Evolutionary conservation across 2,329 filamentous ascomycete genomes (phyloP), one percentile per base, ranked within the genome.

Genomic region (Madurella fahalii): DNA sequence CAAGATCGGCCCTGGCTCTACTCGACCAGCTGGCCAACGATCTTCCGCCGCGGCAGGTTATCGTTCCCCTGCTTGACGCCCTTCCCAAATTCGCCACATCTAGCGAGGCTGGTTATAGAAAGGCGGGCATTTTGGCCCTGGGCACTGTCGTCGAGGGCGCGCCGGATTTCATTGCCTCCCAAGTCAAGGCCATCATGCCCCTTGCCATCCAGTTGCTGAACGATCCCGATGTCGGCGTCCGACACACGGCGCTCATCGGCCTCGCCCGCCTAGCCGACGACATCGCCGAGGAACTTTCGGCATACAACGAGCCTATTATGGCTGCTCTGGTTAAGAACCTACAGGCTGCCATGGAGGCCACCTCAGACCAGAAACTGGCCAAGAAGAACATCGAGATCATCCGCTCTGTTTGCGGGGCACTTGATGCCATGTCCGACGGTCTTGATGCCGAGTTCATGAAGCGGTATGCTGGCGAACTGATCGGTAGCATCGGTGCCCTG

Each of bases 71-170:
- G 2, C 84, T 99, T 32, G 88, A 95, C 63, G 85, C 89, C 50
- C 87, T 97, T 62, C 86, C 90, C 39, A 82, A 83, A 63, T 96
- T 94, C 68, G 90, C 93, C 63, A 81, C 81, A 63, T 86, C 84
- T 67, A 73, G 80, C 56, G 82, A 95, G 66, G 81, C 91, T 37
- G 85, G 90, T 64, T 87, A 88, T 74, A 86, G 93, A 57, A 89
- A 93, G 72, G 92, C 93, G 52, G 92, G 89, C 72, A 94, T 97
- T 68, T 80, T 97, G 59, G 87, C 93, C 47, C 82, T 99, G 5
- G 93, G 93, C 56, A 95, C 93, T 77, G 93, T 90, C 64, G 93
- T 96, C 50, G 94, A 97, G 77, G 94, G 94, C 64, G 93, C 94
- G 31, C 94, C 94, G 15, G 94, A 99, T 71, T 99, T 97, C 73